Base-by-base conservation (phyloP, 1,284 basidiomycete genomes). In the Ceratobasidium sp. region DNA sequence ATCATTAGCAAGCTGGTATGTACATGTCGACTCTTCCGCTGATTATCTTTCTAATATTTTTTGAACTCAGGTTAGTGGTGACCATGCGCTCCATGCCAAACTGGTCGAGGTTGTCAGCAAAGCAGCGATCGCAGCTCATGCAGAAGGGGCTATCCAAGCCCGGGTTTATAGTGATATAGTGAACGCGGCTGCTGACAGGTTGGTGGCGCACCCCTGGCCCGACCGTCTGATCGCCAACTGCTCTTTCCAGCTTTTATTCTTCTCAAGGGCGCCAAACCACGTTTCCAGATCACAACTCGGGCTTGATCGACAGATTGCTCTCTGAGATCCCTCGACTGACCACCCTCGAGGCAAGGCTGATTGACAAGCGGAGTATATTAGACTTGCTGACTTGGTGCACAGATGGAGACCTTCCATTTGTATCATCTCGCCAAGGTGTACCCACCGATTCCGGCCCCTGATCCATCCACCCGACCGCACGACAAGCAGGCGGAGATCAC, bases 351-450 rank as follows among this genome's bases (percentile, higher is more conserved):
- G 92, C 91, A 79, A 78, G 82, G 69, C 61, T 25, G 11, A 66
- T 32, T 34, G n/a, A 40, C 19, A 25, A 22, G 43, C 65, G 46
- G 25, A 67, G 46, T 52, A 17, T 25, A 19, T 37, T 19, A 22
- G 6, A n/a, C 25, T 1, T 65, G 49, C 25, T 67, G 29, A 67
- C 11, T 67, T 37, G 29, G 56, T 78, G 4, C 56, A 73, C 79
- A 95, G 93, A 93, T 94, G 93, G 92, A 94, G 81, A 93, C 92
- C 0, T 92, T 92, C 82, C 92, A 93, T 83, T 84, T 94, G 65
- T 89, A 90, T 80, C 91, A 94, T 82, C 87, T 93, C 32, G 91
- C 93, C 13, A 86, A 74, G 15, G 64, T 79, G 22, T 76, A 77
- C 49, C 76, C 75, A n/a, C 54, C 52, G 15, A 13, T 46, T 19